Conservation (phyloP, 2,329 filamentous ascomycete species). For the Ceratocystiopsis minuta region DNA sequence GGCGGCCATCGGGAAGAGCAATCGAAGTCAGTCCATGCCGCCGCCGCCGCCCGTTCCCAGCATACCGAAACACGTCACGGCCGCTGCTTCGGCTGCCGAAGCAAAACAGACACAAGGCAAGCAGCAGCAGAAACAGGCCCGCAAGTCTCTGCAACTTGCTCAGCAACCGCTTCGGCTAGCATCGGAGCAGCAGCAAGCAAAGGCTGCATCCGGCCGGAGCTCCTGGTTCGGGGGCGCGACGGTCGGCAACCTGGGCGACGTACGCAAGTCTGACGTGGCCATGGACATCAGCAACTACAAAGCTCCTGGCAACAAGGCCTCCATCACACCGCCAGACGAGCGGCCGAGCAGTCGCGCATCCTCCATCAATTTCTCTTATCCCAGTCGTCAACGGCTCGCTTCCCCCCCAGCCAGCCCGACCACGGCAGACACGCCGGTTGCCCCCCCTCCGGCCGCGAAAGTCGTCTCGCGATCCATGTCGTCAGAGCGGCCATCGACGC, state of each 20-base stretch:
- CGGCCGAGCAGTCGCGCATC: slow-evolving; percentile 27
- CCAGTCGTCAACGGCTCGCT: slow-evolving; percentile 24
- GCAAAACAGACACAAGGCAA: neutral
- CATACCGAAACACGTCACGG: slow-evolving; percentile 36
- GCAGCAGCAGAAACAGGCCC: neutral
- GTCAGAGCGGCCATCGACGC: slow-evolving; percentile 1
- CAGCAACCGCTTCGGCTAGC: slow-evolving; percentile 29
- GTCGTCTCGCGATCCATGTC: slow-evolving; percentile 1
- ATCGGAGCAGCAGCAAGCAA: slow-evolving; percentile 26
- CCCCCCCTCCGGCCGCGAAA: slow-evolving; percentile 2
- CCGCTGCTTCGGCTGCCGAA: neutral
- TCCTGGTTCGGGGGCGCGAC: slow-evolving; percentile 32
- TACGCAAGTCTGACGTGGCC: slow-evolving; percentile 26
- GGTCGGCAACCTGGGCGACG: slow-evolving; percentile 24
- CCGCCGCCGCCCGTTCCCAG: slow-evolving; percentile 44
- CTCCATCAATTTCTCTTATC: slow-evolving; percentile 43
- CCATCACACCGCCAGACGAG: slow-evolving; percentile 11
- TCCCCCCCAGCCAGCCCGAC: neutral
- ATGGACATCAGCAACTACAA: slow-evolving; percentile 13
- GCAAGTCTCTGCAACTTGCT: slow-evolving; percentile 1
- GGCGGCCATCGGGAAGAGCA: neutral
- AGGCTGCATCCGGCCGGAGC: slow-evolving; percentile 11
- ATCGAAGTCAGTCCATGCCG: slow-evolving; percentile 32
- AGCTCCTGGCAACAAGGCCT: too few relatives aligned
- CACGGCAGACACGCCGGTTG: too few relatives aligned